These are phyloP conservation scores for Malus sieversii DNA, from an alignment of 306 rosid genomes.

Conservation along the genomic window DNA sequence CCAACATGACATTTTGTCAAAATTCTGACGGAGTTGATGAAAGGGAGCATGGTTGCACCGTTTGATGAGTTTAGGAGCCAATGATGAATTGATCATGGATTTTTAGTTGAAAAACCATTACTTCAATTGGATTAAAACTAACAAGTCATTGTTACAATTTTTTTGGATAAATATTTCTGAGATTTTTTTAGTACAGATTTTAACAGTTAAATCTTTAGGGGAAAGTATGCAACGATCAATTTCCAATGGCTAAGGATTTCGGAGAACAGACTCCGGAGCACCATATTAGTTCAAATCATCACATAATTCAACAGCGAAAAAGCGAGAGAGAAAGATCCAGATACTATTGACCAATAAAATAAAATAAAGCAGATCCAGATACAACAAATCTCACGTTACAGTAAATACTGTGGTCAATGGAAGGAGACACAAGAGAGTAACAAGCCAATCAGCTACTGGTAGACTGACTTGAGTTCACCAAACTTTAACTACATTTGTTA, in stretches of 20 bases:
- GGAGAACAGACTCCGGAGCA: neutral
- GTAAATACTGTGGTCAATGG: slow-evolving; percentile 4
- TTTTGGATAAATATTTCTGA: no score
- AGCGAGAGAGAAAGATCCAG: neutral
- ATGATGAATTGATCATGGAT: no score
- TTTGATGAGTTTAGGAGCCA: no score
- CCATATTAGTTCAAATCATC: no score
- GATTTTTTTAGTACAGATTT: no score
- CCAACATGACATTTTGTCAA: no score
- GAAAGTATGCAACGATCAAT: neutral
- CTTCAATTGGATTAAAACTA: no score
- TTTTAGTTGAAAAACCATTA: no score
- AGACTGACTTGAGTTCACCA: slow-evolving; percentile 3
- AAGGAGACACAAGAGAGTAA: neutral
- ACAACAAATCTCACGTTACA: slow-evolving; percentile 4
- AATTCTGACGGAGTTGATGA: no score
- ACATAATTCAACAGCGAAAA: neutral
- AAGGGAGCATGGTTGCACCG: no score
- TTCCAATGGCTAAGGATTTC: neutral
- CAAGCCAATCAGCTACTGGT: slow-evolving; percentile 13
- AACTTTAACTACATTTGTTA: slow-evolving; percentile 15
- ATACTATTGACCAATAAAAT: neutral
- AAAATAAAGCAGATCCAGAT: neutral
- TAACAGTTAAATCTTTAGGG: no score
- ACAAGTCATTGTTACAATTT: fast-evolving